These are phyloP conservation scores for Corylus avellana DNA, from an alignment of 306 rosid species.

Conservation along the genomic window DNA sequence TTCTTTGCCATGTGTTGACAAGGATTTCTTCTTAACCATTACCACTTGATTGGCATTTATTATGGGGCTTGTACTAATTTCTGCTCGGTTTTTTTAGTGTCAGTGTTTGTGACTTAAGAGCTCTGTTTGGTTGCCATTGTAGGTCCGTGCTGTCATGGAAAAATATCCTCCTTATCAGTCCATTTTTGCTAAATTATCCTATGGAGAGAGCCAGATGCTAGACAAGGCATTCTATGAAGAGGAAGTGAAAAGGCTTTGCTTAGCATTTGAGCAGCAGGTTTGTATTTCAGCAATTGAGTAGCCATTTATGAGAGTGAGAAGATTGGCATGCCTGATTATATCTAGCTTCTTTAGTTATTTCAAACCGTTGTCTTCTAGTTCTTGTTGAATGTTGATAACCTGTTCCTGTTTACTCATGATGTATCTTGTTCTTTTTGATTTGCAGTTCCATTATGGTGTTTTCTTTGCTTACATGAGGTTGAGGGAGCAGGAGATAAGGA, in stretches of 20 bases:
- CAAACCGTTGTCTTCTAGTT: not conserved
- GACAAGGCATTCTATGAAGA: slow-evolving; percentile 99
- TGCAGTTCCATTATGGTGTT: slow-evolving; percentile 94
- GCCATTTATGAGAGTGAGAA: not conserved
- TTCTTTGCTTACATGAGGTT: slow-evolving; percentile 98
- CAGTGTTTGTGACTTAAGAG: slow-evolving; percentile 12
- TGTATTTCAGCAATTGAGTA: slow-evolving; percentile 4
- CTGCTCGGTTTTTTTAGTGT: slow-evolving; percentile 7
- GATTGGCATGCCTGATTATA: not conserved
- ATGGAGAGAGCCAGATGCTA: slow-evolving; percentile 97
- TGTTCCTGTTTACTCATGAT: not conserved
- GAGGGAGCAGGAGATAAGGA: slow-evolving; percentile 97
- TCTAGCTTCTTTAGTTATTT: not conserved
- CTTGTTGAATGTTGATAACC: not conserved
- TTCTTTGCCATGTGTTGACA: not conserved
- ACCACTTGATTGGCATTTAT: not conserved
- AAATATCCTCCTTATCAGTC: slow-evolving; percentile 95
- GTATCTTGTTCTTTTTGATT: slow-evolving; percentile 11
- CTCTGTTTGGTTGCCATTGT: slow-evolving; percentile 28
- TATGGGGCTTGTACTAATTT: slow-evolving; percentile 3
- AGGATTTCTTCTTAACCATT: not conserved
- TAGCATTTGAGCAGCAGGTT: slow-evolving; percentile 98
- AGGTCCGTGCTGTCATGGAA: slow-evolving; percentile 93
- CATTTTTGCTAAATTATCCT: slow-evolving; percentile 80
- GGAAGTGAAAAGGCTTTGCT: slow-evolving; percentile 97